phyloP scores from a whole-genome alignment of 2,329 filamentous ascomycete genomes.

The Aspergillus phoenicis region DNA sequence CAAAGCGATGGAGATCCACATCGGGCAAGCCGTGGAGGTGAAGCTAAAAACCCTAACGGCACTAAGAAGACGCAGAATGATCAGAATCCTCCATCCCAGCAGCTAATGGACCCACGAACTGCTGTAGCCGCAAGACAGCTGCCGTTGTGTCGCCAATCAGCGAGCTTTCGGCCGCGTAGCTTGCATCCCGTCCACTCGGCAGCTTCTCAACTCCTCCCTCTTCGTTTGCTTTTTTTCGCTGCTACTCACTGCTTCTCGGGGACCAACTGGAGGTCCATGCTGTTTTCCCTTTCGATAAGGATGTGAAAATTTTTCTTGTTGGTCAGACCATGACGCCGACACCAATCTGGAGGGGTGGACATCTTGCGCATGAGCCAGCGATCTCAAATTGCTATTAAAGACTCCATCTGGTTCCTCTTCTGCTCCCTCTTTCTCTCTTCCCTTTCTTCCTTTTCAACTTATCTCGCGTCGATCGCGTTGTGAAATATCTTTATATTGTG shows the following conservation, averaged over 20 bases:
- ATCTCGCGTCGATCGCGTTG: slow-evolving; percentile 3
- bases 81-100: no score
- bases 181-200: neutral
- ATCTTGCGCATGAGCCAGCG: neutral
- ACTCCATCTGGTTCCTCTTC: neutral
- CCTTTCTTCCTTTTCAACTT: neutral
- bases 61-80: neutral
- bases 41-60: neutral
- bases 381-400: neutral
- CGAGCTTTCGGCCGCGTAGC: neutral
- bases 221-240: neutral
- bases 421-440: neutral
- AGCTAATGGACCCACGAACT: neutral
- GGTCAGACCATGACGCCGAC: neutral
- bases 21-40: neutral
- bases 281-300: slow-evolving; percentile 1
- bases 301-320: neutral
- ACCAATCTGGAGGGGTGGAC: neutral
- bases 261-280: slow-evolving; percentile 8
- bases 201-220: neutral
- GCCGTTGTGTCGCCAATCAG: neutral
- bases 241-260: neutral
- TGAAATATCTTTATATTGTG: neutral
- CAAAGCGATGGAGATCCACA: neutral
- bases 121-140: slow-evolving; percentile 1